These are phyloP conservation scores for Chaetomium sp. DNA, from an alignment of 2,329 filamentous ascomycete species.

Conservation along the genomic window DNA sequence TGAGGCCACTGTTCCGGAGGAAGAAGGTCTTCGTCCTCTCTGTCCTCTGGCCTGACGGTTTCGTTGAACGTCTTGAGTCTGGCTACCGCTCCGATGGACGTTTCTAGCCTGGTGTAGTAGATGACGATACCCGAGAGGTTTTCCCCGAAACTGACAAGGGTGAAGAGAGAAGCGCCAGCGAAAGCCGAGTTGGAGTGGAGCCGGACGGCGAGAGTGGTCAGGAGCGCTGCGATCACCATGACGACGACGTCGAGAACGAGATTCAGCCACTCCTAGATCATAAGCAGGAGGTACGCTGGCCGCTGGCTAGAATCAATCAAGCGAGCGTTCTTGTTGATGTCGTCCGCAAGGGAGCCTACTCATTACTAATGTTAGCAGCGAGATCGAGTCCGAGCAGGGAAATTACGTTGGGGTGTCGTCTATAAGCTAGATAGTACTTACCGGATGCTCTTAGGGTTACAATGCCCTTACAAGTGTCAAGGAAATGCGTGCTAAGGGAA, in stretches of 20 bases:
- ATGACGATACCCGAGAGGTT: slow-evolving; percentile 38
- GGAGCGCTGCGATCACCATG: slow-evolving; percentile 49
- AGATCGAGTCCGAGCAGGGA: too few relatives aligned
- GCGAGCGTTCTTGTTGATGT: slow-evolving; percentile 47
- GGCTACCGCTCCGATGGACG: slow-evolving; percentile 44
- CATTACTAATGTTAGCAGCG: too few relatives aligned
- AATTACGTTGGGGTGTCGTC: too few relatives aligned
- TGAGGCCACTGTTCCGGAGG: slow-evolving; percentile 36
- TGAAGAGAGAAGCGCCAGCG: slow-evolving; percentile 45
- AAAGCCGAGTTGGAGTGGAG: slow-evolving; percentile 43
- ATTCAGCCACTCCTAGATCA: slow-evolving; percentile 60
- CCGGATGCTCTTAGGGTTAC: slow-evolving; percentile 60
- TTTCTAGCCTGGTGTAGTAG: slow-evolving; percentile 41
- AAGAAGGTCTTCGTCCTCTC: slow-evolving; percentile 38
- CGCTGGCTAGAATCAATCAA: slow-evolving; percentile 58
- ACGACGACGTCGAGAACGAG: slow-evolving; percentile 55
- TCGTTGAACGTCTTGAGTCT: slow-evolving; percentile 40
- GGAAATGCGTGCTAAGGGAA: slow-evolving; percentile 49
- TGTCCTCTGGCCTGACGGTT: slow-evolving; percentile 33
- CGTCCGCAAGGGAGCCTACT: slow-evolving; percentile 27
- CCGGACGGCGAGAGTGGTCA: slow-evolving; percentile 53
- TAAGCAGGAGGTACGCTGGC: slow-evolving; percentile 59
- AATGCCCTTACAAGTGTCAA: slow-evolving; percentile 58
- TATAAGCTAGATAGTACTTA: slow-evolving; percentile 45
- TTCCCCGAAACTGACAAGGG: slow-evolving; percentile 44